A percentile compares a stretch with the other conserved stretches of the same genome.
Conservation (phyloP, 768 basidiomycete genomes). For the Lactarius trivialis region DNA sequence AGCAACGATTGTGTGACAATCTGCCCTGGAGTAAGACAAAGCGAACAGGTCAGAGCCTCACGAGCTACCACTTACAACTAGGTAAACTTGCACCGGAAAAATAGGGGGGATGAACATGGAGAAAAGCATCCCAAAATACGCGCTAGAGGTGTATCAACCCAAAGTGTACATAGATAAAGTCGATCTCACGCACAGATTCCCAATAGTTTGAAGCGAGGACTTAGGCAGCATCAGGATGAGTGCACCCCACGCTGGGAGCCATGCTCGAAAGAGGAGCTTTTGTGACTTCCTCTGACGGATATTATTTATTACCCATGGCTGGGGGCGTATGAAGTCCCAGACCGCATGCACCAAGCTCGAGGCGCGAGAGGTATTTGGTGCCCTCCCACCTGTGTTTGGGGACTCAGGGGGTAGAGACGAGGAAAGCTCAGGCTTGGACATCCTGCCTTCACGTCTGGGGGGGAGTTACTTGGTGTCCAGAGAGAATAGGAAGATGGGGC, state of each 20-base stretch:
- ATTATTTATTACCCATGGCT: constrained; percentile 35
- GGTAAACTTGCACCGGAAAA: constrained; percentile 15
- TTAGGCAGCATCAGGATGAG: constrained; percentile 37
- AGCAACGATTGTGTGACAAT: constrained; percentile 23
- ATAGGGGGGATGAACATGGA: constrained; percentile 14
- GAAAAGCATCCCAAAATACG: constrained; percentile 9
- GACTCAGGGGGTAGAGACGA: not conserved
- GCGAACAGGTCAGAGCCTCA: constrained; percentile 35
- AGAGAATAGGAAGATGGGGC: not conserved
- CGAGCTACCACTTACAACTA: not conserved
- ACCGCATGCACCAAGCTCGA: not conserved
- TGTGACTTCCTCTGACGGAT: constrained; percentile 32
- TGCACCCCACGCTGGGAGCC: constrained; percentile 35
- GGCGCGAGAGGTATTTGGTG: not conserved
- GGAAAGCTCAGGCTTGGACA: constrained; percentile 8
- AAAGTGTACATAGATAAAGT: not conserved
- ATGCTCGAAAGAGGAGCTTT: constrained; percentile 36
- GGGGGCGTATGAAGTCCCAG: constrained; percentile 14
- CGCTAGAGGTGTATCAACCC: constrained; percentile 1
- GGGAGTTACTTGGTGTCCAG: not conserved
- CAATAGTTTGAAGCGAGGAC: constrained; percentile 32
- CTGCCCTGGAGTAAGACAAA: not conserved
- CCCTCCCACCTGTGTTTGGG: not conserved
- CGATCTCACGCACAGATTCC: constrained; percentile 35
- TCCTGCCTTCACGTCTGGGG: not conserved